phyloP scores from a whole-genome alignment of 495 filamentous ascomycete species.

The Staphylotrichum longicolle region DNA sequence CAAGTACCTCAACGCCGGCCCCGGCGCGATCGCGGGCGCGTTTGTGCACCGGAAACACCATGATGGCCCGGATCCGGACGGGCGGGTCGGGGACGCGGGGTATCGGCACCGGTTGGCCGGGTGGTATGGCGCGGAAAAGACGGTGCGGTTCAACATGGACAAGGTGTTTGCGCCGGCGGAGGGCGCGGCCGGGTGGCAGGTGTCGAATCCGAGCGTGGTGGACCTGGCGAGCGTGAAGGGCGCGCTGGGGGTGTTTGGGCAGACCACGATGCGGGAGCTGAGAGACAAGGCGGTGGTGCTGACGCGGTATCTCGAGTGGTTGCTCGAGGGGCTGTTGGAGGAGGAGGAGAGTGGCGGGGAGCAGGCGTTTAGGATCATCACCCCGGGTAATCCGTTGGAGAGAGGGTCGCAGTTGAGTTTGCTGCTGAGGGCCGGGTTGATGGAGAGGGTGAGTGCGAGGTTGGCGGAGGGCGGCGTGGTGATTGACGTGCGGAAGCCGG shows the following conservation, averaged over 20 bases:
- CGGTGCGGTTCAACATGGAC: constrained; percentile 72
- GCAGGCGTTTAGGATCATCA: constrained; percentile 71
- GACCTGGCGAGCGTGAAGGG: constrained; percentile 69
- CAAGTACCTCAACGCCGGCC: constrained; percentile 93
- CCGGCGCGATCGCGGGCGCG: constrained; percentile 78
- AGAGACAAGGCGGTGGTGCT: constrained; percentile 71
- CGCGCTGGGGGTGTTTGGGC: constrained; percentile 73
- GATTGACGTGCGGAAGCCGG: constrained; percentile 82
- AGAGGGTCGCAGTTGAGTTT: constrained; percentile 87
- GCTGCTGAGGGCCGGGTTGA: constrained; percentile 60
- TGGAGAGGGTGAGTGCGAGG: constrained; percentile 64
- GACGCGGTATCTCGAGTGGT: constrained; percentile 76
- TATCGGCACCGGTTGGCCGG: constrained; percentile 62
- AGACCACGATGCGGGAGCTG: constrained; percentile 64
- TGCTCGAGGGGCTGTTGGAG: constrained; percentile 42
- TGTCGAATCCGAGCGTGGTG: constrained; percentile 65
- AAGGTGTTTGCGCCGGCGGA: constrained; percentile 71
- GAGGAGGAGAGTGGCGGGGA: constrained; percentile 36
- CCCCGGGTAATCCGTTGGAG: constrained; percentile 66
- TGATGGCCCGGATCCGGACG: constrained; percentile 20
- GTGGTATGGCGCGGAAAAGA: constrained; percentile 86
- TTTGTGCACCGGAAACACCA: constrained; percentile 67
- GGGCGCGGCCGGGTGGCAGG: constrained; percentile 66
- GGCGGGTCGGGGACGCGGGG: constrained; percentile 17
- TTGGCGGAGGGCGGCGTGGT: constrained; percentile 71